Base-by-base conservation (phyloP, 805 yeast species). In the Teunomyces funiuensis region DNA sequence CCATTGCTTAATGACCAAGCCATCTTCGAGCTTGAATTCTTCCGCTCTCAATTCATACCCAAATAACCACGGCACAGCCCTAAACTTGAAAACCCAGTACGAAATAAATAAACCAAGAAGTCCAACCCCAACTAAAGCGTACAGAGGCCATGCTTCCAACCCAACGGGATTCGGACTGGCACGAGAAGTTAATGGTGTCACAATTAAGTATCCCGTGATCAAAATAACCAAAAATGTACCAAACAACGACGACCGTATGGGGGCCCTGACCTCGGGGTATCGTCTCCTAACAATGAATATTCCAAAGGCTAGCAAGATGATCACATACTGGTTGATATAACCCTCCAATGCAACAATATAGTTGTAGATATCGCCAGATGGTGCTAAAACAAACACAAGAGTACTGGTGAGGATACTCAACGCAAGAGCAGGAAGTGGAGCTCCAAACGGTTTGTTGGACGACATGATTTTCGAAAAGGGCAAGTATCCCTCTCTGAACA, bases 1-100 rank as follows among this genome's bases (percentile, higher is more conserved):
- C 89, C 89, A 83, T 47, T 62, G 58, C 46, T 78, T 80, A 1
- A 82, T 66, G 4, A 65, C 65, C 39, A 83, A 58, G 0, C 89
- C 89, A 57, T 83, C 89, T 2, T 71, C 68, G 38, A 78, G 61
- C 16, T 54, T 60, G 4, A 61, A 51, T 2, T 66, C 69, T 37
- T 64, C 71, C 7, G 69, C 66, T 5, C 63, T 60, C 19, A 83
- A 54, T 4, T 58, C 58, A 50, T 83, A 83, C 0, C 64, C 61
- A 5, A 74, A 69, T 0, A 69, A 7, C 45, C 60, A 49, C 1
- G 88, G 87, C 16, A 74, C 51, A 0, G 74, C 14, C 13, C 54
- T 59, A 52, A 83, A 85, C 62, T 65, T 73, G 10, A 73, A 29
- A 1, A 60, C 56, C 90, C 90, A 85, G 52, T 74, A 82, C 0